A percentile compares a stretch with the other conserved stretches of the same genome.
Conservation (phyloP, 73 alveolate genomes). For the Symbiodinium natans region DNA sequence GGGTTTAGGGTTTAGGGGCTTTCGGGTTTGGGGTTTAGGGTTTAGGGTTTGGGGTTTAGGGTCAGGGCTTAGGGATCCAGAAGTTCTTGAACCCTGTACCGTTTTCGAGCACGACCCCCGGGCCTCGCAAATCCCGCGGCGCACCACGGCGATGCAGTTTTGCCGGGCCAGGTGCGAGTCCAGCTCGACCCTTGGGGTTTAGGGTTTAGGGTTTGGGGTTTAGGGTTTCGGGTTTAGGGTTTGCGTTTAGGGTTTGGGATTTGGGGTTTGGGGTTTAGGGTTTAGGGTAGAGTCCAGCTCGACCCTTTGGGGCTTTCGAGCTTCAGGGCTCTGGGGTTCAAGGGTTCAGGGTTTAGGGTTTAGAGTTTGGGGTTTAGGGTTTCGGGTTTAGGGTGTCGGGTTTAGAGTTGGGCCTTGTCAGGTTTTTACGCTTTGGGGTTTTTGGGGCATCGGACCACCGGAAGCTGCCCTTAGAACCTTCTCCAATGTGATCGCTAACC, state of each 20-base stretch:
- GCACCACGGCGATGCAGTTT: slow-evolving; percentile 9
- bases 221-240: not conserved
- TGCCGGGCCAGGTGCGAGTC: not conserved
- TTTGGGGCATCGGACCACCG: too few relatives aligned
- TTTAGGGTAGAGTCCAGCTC: too few relatives aligned
- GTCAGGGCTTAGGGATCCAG: not conserved
- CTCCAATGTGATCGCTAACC: too few relatives aligned
- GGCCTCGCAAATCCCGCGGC: slow-evolving; percentile 1
- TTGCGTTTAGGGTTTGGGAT: not conserved
- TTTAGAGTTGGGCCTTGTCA: too few relatives aligned
- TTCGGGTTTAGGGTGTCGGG: too few relatives aligned
- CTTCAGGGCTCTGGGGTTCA: too few relatives aligned
- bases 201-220: not conserved
- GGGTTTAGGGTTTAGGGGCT: not conserved
- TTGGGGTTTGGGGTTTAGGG: not conserved
- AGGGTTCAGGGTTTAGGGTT: not conserved
- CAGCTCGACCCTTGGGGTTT: not conserved
- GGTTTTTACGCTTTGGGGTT: too few relatives aligned
- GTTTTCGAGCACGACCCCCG: too few relatives aligned
- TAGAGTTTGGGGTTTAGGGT: too few relatives aligned
- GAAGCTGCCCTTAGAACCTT: too few relatives aligned
- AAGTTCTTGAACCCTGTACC: too few relatives aligned
- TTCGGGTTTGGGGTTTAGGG: not conserved
- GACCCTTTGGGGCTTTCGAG: too few relatives aligned
- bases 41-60: not conserved